Percentiles rank a stretch among this genome's conserved stretches.
phyloP scores from a whole-genome alignment of 352 stramenopile species.

The Pythium apleroticum region DNA sequence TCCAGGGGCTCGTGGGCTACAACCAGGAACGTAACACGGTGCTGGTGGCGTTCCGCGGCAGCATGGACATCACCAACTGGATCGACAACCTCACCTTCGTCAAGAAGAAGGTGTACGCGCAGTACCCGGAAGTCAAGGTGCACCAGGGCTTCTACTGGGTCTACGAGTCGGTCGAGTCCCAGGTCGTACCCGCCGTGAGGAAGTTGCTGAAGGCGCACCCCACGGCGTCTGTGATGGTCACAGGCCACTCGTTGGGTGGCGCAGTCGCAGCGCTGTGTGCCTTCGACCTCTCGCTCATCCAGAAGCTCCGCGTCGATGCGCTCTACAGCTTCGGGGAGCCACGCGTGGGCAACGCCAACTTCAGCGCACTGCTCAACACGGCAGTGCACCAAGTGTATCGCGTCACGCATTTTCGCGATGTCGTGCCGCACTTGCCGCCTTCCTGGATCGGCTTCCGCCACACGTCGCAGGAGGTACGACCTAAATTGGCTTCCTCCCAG shows the following conservation, averaged over 20 bases:
- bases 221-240: constrained; percentile 52
- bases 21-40: constrained; percentile 48
- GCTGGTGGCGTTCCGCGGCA: constrained; percentile 78
- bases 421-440: constrained; percentile 76
- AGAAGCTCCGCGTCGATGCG: constrained; percentile 49
- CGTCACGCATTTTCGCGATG: constrained; percentile 75
- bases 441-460: constrained; percentile 79
- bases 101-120: constrained; percentile 61
- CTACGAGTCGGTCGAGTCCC: constrained; percentile 55
- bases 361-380: constrained; percentile 53
- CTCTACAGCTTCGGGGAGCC: constrained; percentile 83
- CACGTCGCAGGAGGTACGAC: constrained; percentile 61
- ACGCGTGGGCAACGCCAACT: constrained; percentile 68
- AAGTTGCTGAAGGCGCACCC: constrained; percentile 39
- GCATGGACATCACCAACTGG: constrained; percentile 84
- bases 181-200: constrained; percentile 44
- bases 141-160: constrained; percentile 85
- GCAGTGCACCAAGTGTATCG: constrained; percentile 63
- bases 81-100: constrained; percentile 85
- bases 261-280: constrained; percentile 71
- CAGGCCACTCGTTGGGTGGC: constrained; percentile 74
- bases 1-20: constrained; percentile 81
- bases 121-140: constrained; percentile 62
- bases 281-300: constrained; percentile 68
- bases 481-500: not conserved